Evolutionary conservation across 108 stramenopile genomes (phyloP), one percentile per base, ranked within the genome.

Genomic region (Discostella pseudostelligera): DNA sequence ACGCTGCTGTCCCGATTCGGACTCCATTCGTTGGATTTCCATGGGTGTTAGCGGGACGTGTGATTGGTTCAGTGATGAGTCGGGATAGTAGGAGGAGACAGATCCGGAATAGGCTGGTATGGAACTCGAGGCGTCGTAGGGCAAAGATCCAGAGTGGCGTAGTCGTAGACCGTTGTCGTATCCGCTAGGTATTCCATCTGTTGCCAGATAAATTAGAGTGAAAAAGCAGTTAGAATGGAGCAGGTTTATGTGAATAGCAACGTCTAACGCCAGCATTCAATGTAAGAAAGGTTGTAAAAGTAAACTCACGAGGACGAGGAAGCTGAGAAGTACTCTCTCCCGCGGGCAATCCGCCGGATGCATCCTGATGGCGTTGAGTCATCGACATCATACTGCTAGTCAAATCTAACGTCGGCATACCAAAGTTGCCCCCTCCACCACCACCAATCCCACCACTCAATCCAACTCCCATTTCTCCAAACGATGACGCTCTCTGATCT

Each of bases 21-120:
- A n/a, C n/a, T 94, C 93, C 93, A 90, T 90, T 40, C 82, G 81
- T 66, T 89, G 87, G 69, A 94, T 89, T 47, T 94, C 93, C 44
- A 87, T 74, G 28, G 93, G 93, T 22, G 89, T 91, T 44, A 94
- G 61, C 1, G 87, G 83, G 4, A 45, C 64, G 22, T 53, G 20
- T 19, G 75, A 71, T 28, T 21, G 42, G 21, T 69, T 49, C 10
- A 65, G 62, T 19, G 69, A 48, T 24, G 69, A 76, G 44, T 82
- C 71, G 56, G 67, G 65, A 32, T 77, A 72, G 62, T 72, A 72
- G 44, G 76, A 66, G 14, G 76, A 77, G 29, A 64, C 37, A 1
- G 47, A 24, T 21, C 76, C 76, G 13, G 76, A 77, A 48, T 51
- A 77, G 19, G 58, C 26, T 35, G 67, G 67, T 51, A 77, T 39